Percentiles rank a stretch among this genome's conserved stretches.
These are phyloP conservation scores for Camelina hispida DNA, from an alignment of 345 rosid genomes.

Conservation along the genomic window DNA sequence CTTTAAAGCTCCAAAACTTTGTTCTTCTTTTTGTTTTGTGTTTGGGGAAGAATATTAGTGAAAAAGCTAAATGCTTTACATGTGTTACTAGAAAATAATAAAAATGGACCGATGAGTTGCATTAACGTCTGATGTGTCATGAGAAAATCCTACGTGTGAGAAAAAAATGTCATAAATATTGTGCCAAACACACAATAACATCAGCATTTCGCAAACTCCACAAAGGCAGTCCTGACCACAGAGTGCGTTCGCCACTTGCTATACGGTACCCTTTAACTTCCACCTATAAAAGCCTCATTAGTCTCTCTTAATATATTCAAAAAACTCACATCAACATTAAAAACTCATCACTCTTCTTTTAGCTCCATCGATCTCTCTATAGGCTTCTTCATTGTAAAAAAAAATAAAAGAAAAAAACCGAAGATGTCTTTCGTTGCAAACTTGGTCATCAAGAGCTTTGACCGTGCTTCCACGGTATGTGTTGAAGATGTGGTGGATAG, in stretches of 20 bases:
- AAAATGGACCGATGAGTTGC: background rate
- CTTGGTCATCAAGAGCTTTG: conserved; percentile 1
- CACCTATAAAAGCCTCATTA: conserved; percentile 24
- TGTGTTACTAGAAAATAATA: conserved; percentile 21
- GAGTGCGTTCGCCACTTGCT: conserved; percentile 27
- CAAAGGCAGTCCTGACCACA: background rate
- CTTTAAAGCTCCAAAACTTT: background rate
- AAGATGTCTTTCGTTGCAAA: conserved; percentile 7
- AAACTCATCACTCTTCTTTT: conserved; percentile 18
- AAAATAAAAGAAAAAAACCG: background rate
- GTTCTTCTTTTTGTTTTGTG: background rate
- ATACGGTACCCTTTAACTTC: conserved; percentile 18
- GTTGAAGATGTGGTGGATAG: conserved; percentile 30
- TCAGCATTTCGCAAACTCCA: conserved; percentile 29
- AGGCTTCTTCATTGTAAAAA: background rate
- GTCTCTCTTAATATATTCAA: conserved; percentile 20
- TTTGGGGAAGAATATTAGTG: background rate
- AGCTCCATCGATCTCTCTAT: background rate
- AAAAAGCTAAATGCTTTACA: conserved; percentile 21
- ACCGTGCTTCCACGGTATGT: background rate
- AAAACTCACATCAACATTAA: conserved; percentile 21
- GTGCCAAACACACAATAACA: conserved; percentile 41
- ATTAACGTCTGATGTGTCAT: conserved; percentile 35
- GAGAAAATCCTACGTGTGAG: conserved; percentile 38
- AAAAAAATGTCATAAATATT: background rate